These are phyloP conservation scores for Xylaria venustula DNA, from an alignment of 495 filamentous ascomycete species.

Conservation along the genomic window DNA sequence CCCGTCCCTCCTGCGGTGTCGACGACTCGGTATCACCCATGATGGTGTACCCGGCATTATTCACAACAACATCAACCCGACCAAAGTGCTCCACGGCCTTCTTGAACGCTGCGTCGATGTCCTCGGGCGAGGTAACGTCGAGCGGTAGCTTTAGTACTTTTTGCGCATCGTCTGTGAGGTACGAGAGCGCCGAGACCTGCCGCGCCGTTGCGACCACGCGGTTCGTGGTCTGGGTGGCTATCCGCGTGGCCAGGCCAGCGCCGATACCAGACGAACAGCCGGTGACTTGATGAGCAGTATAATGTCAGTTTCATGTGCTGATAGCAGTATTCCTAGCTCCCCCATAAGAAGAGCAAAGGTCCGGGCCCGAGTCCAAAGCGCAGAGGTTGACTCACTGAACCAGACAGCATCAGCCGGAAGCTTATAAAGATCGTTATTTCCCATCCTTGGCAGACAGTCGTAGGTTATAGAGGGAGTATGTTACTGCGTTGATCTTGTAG, in stretches of 20 bases:
- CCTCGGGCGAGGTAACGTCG: constrained; percentile 40
- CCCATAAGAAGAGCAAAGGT: not conserved
- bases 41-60: constrained; percentile 56
- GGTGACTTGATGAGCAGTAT: constrained; percentile 37
- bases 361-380: not conserved
- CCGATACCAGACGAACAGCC: constrained; percentile 53
- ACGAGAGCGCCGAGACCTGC: constrained; percentile 35
- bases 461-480: not conserved
- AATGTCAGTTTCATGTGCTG: no score
- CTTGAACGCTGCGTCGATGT: constrained; percentile 43
- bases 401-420: constrained; percentile 51
- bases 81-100: constrained; percentile 36
- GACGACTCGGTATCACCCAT: constrained; percentile 48
- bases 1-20: constrained; percentile 29
- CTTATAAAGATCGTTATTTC: constrained; percentile 34
- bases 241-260: constrained; percentile 35
- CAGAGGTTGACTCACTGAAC: constrained; percentile 40
- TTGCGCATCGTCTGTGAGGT: constrained; percentile 35
- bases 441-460: not conserved
- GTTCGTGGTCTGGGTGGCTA: constrained; percentile 25
- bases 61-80: constrained; percentile 56
- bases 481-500: not conserved
- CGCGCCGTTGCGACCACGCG: constrained; percentile 52
- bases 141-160: constrained; percentile 45
- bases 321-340: no score